Evolutionary conservation across 495 filamentous ascomycete species (phyloP).

Genomic region (Hypomontagnella monticulosa): DNA sequence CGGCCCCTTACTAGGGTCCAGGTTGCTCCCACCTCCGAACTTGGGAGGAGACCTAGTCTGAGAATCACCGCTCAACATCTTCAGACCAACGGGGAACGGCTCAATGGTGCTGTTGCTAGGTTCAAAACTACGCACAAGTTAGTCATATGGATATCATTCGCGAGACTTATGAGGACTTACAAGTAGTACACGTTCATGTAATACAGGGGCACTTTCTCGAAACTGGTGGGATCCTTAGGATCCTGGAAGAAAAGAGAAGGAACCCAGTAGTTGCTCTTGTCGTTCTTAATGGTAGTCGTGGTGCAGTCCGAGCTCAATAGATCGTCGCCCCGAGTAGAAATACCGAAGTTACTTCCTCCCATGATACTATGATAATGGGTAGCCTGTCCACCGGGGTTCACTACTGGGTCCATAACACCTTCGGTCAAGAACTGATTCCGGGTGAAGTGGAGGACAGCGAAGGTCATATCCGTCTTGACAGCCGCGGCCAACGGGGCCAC

Average conservation of each 20-base stretch:
- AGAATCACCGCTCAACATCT: slow-evolving; percentile 76
- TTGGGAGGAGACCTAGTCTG: slow-evolving; percentile 53
- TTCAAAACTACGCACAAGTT: slow-evolving; percentile 59
- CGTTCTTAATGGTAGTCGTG: slow-evolving; percentile 69
- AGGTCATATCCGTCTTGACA: slow-evolving; percentile 49
- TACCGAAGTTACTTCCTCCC: slow-evolving; percentile 75
- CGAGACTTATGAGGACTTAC: slow-evolving; percentile 47
- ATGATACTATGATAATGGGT: slow-evolving; percentile 74
- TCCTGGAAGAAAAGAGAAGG: slow-evolving; percentile 72
- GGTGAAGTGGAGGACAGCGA: slow-evolving; percentile 58
- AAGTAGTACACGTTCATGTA: slow-evolving; percentile 78
- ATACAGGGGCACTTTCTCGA: slow-evolving; percentile 69
- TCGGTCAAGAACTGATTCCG: slow-evolving; percentile 60
- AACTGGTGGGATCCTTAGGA: slow-evolving; percentile 65
- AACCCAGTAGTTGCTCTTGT: slow-evolving; percentile 83
- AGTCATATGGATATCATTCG: slow-evolving; percentile 1
- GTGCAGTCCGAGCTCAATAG: slow-evolving; percentile 71
- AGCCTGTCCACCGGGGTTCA: slow-evolving; percentile 65
- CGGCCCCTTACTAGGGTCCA: slow-evolving; percentile 53
- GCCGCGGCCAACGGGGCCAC: slow-evolving; percentile 47
- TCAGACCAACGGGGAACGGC: slow-evolving; percentile 74
- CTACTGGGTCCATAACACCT: slow-evolving; percentile 71
- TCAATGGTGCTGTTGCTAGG: slow-evolving; percentile 66
- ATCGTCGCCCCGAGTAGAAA: slow-evolving; percentile 66
- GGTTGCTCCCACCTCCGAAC: slow-evolving; percentile 46